Conservation (phyloP, 2,329 filamentous ascomycete genomes). For the Escovopsis weberi region DNA sequence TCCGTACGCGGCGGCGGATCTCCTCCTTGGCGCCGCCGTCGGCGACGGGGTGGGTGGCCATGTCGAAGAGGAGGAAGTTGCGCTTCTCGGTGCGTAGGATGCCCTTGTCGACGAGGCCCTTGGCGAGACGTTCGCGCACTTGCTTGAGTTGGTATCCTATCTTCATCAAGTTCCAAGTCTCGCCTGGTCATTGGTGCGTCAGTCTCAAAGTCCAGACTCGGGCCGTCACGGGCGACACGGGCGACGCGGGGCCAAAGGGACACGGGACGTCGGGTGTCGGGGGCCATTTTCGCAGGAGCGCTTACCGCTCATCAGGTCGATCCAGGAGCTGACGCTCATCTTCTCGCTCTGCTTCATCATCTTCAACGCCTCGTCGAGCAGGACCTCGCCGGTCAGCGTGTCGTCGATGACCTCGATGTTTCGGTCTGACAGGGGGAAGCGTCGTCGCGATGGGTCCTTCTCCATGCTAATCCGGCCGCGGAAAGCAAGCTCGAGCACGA, state of each 20-base stretch:
- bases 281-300: too few relatives aligned
- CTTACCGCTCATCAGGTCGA: slow-evolving; percentile 94
- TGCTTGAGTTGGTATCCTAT: slow-evolving; percentile 99
- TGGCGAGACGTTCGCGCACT: slow-evolving; percentile 91
- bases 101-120: slow-evolving; percentile 96
- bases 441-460: slow-evolving; percentile 80
- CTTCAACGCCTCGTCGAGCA: slow-evolving; percentile 94
- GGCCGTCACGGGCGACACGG: too few relatives aligned
- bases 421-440: slow-evolving; percentile 84
- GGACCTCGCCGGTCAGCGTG: slow-evolving; percentile 87
- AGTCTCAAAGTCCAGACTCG: not conserved
- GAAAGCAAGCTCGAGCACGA: slow-evolving; percentile 94
- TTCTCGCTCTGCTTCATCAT: slow-evolving; percentile 99
- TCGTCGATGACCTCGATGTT: slow-evolving; percentile 96
- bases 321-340: slow-evolving; percentile 99
- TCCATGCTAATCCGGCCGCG: slow-evolving; percentile 96
- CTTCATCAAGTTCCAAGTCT: slow-evolving; percentile 99
- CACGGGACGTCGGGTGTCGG: not conserved
- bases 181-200: slow-evolving; percentile 45
- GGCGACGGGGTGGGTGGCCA: slow-evolving; percentile 96
- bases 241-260: not conserved
- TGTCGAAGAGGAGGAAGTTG: slow-evolving; percentile 98
- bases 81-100: slow-evolving; percentile 97
- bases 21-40: slow-evolving; percentile 97
- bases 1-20: slow-evolving; percentile 82